Base-by-base conservation (phyloP, 2,329 filamentous ascomycete genomes). In the Epichloe elymi region DNA sequence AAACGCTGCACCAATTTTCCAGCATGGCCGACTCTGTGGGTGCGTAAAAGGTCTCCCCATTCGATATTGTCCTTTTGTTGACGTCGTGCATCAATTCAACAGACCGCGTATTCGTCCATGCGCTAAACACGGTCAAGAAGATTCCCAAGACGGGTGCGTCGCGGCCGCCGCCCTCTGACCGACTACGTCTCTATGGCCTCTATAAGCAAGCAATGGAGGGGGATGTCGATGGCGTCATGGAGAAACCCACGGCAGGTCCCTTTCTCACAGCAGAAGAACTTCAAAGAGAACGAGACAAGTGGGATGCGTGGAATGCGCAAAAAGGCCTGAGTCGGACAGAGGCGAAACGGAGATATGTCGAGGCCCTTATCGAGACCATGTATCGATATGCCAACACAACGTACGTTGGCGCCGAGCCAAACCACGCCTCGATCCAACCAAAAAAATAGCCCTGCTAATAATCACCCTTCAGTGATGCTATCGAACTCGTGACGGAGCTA, bases 131-230 rank as follows among this genome's bases (percentile, higher is more conserved):
- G 23, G 91, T 98, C 62, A 96, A 96, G 70, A 94, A 94, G 70
- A 94, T 98, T 60, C 87, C 87, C 60, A 91, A 93, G 64, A 95
- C 90, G 17, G 91, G 93, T 56, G 88, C 88, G 49, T 82, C 88
- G 56, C 85, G 93, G 55, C 93, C 93, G 44, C 93, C 93, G 46
- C 80, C 89, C 2, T 74, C 78, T 54, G 90, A 94, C 63, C 85
- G 93, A 52, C 76, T 98, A 59, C 86, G 86, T 53, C 85, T 98
- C 55, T 98, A 98, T 83, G 93, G 93, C 57, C 78, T 98, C 58
- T 98, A 98, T 74, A 98, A 98, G 67, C 93, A 98, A 70, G 89
- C 89, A 55, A 97, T 97, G 93, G 90, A 98, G 73, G 93, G 46
- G 46, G 88, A 98, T 68, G 90, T 97, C 36, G 86, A 93, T 59